These are phyloP conservation scores for Amoebophrya sp. DNA, from an alignment of 169 alveolate species.

Conservation along the genomic window DNA sequence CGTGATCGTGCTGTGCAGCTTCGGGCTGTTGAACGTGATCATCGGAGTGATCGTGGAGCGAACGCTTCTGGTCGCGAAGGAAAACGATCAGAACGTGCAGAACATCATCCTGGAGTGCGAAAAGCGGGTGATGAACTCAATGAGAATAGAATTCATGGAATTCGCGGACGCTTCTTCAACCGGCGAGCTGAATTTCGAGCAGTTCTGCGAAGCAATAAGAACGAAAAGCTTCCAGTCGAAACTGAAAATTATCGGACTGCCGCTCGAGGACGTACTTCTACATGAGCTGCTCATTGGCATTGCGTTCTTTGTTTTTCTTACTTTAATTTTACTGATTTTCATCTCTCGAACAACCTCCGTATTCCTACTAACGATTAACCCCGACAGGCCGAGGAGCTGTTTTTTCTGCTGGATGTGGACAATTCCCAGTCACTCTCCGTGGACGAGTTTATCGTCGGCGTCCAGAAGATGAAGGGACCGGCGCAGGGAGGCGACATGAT, in stretches of 20 bases:
- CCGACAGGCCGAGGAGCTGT: neutral
- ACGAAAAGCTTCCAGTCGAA: neutral
- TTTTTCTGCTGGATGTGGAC: neutral
- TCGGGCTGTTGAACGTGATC: slow-evolving; percentile 7
- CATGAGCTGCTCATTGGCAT: too few species aligned
- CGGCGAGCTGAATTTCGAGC: neutral
- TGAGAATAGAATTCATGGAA: neutral
- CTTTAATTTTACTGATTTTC: too few species aligned
- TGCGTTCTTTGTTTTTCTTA: too few species aligned
- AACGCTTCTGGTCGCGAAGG: neutral
- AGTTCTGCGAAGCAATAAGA: neutral
- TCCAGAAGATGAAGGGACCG: neutral
- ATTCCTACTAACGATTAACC: too few species aligned
- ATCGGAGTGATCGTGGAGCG: slow-evolving; percentile 12
- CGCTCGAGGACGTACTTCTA: neutral
- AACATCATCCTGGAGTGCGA: neutral
- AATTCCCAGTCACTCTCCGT: neutral
- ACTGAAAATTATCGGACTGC: neutral
- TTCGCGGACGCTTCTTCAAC: neutral
- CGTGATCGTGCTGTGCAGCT: neutral
- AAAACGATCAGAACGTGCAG: neutral
- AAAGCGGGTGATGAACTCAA: neutral
- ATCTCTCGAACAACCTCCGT: too few species aligned
- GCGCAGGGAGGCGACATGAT: neutral
- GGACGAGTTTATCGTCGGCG: neutral